Evolutionary conservation across 2,329 filamentous ascomycete genomes (phyloP), one percentile per base, ranked within the genome.

Genomic region (Ceratocystis papillata): DNA sequence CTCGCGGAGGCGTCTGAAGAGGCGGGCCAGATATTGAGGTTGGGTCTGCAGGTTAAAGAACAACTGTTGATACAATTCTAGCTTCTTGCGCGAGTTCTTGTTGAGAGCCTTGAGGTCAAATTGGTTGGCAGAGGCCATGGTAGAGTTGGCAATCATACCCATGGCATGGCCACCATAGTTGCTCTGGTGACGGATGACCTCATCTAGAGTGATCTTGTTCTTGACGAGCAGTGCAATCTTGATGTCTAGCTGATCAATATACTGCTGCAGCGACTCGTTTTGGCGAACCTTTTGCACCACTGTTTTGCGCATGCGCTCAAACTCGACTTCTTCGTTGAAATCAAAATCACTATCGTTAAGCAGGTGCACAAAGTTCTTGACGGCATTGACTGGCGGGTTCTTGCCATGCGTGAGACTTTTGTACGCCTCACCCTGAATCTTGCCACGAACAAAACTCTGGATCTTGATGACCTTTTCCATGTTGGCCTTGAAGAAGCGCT

Each of bases 381-480:
- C 90, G 0, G 95, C 96, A 48, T 90, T 90, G 67, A 99, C 91
- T 0, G 94, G 94, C 28, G 94, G 94, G 73, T 97, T 97, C 77
- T 96, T 96, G 68, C 94, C 95, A 41, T 86, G 92, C 1, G 92
- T 97, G 70, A 99, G 81, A 74, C 90, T 96, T 82, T 96, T 96
- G 80, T 99, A 99, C 1, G 94, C 94, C 76, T 99, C 90, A 63
- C 94, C 94, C 75, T 99, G 94, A 62, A 97, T 89, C 73, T 95
- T 94, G 70, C 87, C 94, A 69, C 94, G 86, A 64, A 97, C 87
- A 70, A 97, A 96, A 74, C 94, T 99, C 74, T 99, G 95, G 67
- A 97, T 91, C 76, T 99, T 99, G 80, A 99, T 87, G 30, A 99
- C 94, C 76, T 95, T 97, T 72, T 96, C 86, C 94, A 99, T 99